phyloP scores from a whole-genome alignment of 345 rosid species.

The Euphorbia pulcherrima region DNA sequence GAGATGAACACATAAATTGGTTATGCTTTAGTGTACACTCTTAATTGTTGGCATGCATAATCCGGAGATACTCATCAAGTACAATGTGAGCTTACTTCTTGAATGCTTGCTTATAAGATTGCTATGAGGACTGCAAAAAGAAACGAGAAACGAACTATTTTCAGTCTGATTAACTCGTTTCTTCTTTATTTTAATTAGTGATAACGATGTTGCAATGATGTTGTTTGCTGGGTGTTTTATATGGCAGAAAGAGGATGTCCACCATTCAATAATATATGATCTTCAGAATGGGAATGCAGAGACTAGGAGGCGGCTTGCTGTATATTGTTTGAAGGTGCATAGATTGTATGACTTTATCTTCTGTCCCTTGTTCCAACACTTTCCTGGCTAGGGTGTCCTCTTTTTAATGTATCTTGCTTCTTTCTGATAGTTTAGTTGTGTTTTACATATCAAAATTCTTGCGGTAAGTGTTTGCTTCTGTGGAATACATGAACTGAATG shows the following conservation, averaged over 20 bases:
- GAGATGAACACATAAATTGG: not conserved
- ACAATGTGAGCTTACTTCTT: not conserved
- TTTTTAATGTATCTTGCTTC: not conserved
- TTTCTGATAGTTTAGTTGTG: not conserved
- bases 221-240: slow-evolving; percentile 12
- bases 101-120: not conserved
- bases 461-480: not conserved
- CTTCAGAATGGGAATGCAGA: slow-evolving; percentile 97
- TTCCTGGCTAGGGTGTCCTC: not conserved
- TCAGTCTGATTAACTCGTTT: not conserved
- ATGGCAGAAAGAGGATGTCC: slow-evolving; percentile 93
- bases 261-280: slow-evolving; percentile 94
- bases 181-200: slow-evolving; percentile 7
- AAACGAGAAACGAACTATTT: not conserved
- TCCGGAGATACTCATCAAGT: no score
- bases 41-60: not conserved
- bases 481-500: not conserved
- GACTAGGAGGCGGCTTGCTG: slow-evolving; percentile 97
- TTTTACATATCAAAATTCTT: not conserved
- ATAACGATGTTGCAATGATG: not conserved
- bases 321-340: slow-evolving; percentile 87
- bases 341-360: slow-evolving; percentile 13
- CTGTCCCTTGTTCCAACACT: slow-evolving; percentile 8
- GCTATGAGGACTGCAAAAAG: slow-evolving; percentile 4
- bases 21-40: not conserved